Evolutionary conservation across 257 asterid genomes (phyloP), one percentile per base, ranked within the genome.

Genomic region (Leonotis leonurus): DNA sequence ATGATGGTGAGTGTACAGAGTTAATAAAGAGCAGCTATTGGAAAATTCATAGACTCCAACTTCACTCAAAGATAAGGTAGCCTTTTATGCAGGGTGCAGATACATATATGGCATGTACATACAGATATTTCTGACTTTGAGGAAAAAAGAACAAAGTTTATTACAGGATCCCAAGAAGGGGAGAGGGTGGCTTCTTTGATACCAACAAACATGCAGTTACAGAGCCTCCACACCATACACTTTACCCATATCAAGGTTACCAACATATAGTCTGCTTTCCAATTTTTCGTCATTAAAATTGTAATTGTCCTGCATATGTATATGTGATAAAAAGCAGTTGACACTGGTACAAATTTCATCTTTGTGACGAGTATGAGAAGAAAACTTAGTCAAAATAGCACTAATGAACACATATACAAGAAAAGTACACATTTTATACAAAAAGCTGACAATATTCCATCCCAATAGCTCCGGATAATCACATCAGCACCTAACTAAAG

Each of bases 211-310:
- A 50, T 44, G 18, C 51, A 44, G 51, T 44, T 44, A 26, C 25
- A 44, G 51, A 17, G 51, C 25, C 51, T 16, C 51, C 51, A 44
- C 24, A 44, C 7, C 51, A 44, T 21, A 24, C 55, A 22, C 1
- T 49, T 20, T 48, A 48, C 95, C 76, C 57, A 84, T 76, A 80
- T 88, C 96, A 40, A 91, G 90, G 80, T 91, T 91, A 57, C 94
- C 98, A 24, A 91, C 64, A 39, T 88, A 91, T 21, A 91, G 78
- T 59, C 88, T 84, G 83, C 88, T 79, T 73, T 88, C 94, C 5
- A 67, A 71, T 67, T 78, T 90, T 6, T 80, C 95, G 44, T 82
- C 89, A 1, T 22, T 57, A 40, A 56, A 65, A 58, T 56, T 78
- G 69, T 64, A 48, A 13, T 54, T 60, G 55, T 83, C 88, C 95